Percentiles rank a stretch among this genome's conserved stretches.
Evolutionary conservation across 2,329 filamentous ascomycete species (phyloP).

Genomic region (Hymenoscyphus infarciens): DNA sequence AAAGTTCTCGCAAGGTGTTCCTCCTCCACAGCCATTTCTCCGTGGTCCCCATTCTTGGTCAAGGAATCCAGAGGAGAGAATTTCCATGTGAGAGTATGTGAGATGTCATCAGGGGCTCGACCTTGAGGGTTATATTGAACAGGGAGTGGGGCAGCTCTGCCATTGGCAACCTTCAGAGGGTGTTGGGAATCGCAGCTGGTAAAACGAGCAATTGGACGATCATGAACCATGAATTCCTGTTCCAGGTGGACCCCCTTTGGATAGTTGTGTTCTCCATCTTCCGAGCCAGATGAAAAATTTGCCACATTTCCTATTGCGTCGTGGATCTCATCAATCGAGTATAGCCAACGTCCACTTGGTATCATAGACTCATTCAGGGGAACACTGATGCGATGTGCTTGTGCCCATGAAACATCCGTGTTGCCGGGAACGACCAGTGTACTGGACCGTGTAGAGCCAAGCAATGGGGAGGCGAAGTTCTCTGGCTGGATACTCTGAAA

Average conservation of each 20-base stretch:
- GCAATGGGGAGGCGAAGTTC: slow-evolving; percentile 72
- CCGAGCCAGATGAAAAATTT: slow-evolving; percentile 63
- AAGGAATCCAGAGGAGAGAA: slow-evolving; percentile 74
- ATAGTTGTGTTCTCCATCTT: slow-evolving; percentile 63
- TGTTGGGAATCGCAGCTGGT: slow-evolving; percentile 73
- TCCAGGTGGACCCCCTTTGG: slow-evolving; percentile 60
- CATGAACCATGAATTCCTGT: slow-evolving; percentile 80
- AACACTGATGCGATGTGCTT: slow-evolving; percentile 69
- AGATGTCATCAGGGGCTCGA: slow-evolving; percentile 54
- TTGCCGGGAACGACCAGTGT: slow-evolving; percentile 55
- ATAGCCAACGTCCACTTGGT: slow-evolving; percentile 77
- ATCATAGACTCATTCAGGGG: slow-evolving; percentile 87
- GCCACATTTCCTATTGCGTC: slow-evolving; percentile 87
- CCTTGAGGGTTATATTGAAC: slow-evolving; percentile 65
- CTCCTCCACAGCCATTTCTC: slow-evolving; percentile 53
- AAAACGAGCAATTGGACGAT: slow-evolving; percentile 73
- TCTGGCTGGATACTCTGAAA: slow-evolving; percentile 94
- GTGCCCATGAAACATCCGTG: slow-evolving; percentile 77
- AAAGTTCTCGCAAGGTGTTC: slow-evolving; percentile 59
- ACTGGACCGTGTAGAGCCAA: slow-evolving; percentile 55
- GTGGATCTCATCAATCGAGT: slow-evolving; percentile 85
- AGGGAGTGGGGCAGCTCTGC: slow-evolving; percentile 64
- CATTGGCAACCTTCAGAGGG: slow-evolving; percentile 80
- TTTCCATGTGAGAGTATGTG: slow-evolving; percentile 73
- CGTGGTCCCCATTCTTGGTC: slow-evolving; percentile 66